Evolutionary conservation across 169 alveolate species (phyloP), one percentile per base, ranked within the genome.

Genomic region (Neospora caninum): DNA sequence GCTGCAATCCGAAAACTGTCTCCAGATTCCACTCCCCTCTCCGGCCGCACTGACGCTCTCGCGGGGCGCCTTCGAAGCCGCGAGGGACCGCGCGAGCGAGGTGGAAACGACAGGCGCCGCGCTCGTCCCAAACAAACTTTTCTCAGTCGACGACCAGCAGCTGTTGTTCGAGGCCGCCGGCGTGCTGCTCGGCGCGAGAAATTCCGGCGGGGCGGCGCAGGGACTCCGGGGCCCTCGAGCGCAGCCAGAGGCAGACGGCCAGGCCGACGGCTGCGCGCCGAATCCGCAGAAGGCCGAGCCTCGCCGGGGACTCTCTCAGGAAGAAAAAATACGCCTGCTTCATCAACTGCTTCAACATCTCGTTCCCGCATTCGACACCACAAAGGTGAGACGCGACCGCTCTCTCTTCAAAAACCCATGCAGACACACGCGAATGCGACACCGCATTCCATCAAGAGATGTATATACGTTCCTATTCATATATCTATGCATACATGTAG

Each of bases 91-190:
- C 88, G 45, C 34, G 53, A 49, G 53, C 34, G 84, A 31, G n/a
- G n/a, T 13, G n/a, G 84, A 73, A 36, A 36, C 22, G 34, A 82
- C 89, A 6, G 69, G 89, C 41, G 54, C 67, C 13, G 89, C 89
- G 69, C 89, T 36, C 31, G 89, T 82, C 36, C 38, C 53, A 20
- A 42, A 42, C 31, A 82, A 38, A 29, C 89, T 82, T 13, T 82
- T 42, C 64, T 39, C 89, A 4, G 54, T 82, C 41, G 89, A 22
- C 53, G 89, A 82, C 41, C 89, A 82, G 64, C 89, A 82, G 89
- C 38, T 82, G 34, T 27, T 82, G 38, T 82, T 82, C 67, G 89
- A 82, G 38, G 89, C 89, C 36, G 89, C 64, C 34, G 89, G 89
- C 39, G 69, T 82, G 25, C 89, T 82, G 31, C 89, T 82, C 43